A percentile compares a stretch with the other conserved stretches of the same genome.
These are phyloP conservation scores for Sisymbrium irio DNA, from an alignment of 345 rosid species.

Conservation along the genomic window DNA sequence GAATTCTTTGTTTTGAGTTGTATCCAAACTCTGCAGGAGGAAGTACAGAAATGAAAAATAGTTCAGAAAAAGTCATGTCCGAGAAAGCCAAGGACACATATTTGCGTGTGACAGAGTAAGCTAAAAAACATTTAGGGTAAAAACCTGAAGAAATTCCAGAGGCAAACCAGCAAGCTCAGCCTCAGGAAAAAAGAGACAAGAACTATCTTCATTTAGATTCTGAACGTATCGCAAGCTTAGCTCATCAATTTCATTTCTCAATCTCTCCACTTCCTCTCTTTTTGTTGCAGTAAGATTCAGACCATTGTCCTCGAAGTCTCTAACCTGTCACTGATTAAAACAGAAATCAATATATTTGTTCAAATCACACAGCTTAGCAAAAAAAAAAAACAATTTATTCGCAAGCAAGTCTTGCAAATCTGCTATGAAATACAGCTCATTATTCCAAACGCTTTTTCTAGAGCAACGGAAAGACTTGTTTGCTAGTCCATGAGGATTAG, in stretches of 20 bases:
- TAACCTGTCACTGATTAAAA: slow-evolving; percentile 88
- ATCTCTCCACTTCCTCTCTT: slow-evolving; percentile 72
- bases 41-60: slow-evolving; percentile 9
- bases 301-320: slow-evolving; percentile 88
- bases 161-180: slow-evolving; percentile 78
- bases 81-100: not conserved
- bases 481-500: no score
- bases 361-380: slow-evolving; percentile 16
- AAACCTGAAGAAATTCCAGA: slow-evolving; percentile 70
- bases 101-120: slow-evolving; percentile 2
- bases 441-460: not conserved
- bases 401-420: slow-evolving; percentile 8
- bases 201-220: slow-evolving; percentile 68
- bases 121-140: slow-evolving; percentile 6
- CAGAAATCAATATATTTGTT: slow-evolving; percentile 42
- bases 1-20: slow-evolving; percentile 58
- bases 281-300: slow-evolving; percentile 74
- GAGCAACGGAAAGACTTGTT: not conserved
- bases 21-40: slow-evolving; percentile 63
- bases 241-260: slow-evolving; percentile 70
- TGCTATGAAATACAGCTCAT: not conserved
- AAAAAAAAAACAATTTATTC: not conserved
- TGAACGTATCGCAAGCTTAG: slow-evolving; percentile 64
- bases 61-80: not conserved
- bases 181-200: slow-evolving; percentile 63